Percentiles rank a stretch among this genome's conserved stretches.
Conservation (phyloP, 768 basidiomycete genomes). For the Lentinula lateritia region DNA sequence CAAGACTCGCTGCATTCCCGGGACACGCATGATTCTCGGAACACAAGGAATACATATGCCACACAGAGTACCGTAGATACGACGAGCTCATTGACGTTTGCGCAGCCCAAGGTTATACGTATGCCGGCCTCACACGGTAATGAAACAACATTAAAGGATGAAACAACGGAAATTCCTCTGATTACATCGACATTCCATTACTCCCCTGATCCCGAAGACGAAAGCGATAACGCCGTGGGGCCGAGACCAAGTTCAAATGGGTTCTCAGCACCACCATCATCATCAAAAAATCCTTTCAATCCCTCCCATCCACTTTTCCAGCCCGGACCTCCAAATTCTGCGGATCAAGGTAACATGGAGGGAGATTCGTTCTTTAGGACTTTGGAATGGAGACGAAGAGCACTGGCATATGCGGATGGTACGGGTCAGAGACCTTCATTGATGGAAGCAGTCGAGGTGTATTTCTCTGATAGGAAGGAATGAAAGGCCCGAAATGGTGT, state of each 20-base stretch:
- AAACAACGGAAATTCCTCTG: background rate
- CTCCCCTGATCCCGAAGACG: background rate
- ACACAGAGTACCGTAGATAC: background rate
- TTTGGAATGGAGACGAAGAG: constrained; percentile 1
- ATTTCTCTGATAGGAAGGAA: background rate
- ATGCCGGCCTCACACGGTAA: too few species aligned
- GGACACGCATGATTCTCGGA: background rate
- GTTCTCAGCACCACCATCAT: background rate
- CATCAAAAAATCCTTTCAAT: constrained; percentile 1
- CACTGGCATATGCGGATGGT: background rate
- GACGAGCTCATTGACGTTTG: background rate
- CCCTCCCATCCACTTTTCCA: background rate
- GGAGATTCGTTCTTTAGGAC: background rate
- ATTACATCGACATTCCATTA: constrained; percentile 3
- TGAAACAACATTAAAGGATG: too few species aligned
- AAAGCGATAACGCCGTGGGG: background rate
- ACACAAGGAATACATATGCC: background rate
- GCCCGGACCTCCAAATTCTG: background rate
- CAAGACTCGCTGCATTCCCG: background rate
- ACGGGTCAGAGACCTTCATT: background rate
- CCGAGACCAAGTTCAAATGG: background rate
- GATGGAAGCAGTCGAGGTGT: constrained; percentile 2
- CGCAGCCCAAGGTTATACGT: background rate
- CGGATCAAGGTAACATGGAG: background rate
- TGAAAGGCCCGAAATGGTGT: too few species aligned